These are phyloP conservation scores for Tanacetum coccineum DNA, from an alignment of 129 eudicot genomes.

Conservation along the genomic window DNA sequence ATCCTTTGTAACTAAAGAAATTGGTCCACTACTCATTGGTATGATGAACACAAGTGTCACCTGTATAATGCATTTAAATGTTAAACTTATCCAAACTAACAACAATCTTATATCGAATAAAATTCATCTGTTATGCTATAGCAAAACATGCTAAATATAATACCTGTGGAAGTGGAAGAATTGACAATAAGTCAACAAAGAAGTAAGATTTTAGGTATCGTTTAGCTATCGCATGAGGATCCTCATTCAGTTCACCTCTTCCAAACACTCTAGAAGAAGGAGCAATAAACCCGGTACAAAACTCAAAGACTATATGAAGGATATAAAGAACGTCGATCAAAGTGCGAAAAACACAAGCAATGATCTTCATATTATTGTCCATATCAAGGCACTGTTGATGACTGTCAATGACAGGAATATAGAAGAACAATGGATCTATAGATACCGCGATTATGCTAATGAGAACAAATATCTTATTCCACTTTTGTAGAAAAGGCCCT, in stretches of 20 bases:
- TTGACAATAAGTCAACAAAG: conserved; percentile 56
- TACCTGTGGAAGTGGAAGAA: conserved; percentile 96
- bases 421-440: conserved; percentile 78
- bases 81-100: background rate
- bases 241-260: conserved; percentile 64
- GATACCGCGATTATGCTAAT: conserved; percentile 61
- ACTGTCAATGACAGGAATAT: conserved; percentile 63
- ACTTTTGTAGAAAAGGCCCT: conserved; percentile 55
- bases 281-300: conserved; percentile 73
- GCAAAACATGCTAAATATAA: no score
- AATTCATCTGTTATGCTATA: no score
- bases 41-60: conserved; percentile 46
- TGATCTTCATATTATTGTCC: conserved; percentile 54
- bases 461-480: conserved; percentile 83
- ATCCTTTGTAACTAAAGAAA: conserved; percentile 55
- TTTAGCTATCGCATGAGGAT: conserved; percentile 61
- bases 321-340: conserved; percentile 57
- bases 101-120: background rate
- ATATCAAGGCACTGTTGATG: conserved; percentile 38
- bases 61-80: conserved; percentile 30
- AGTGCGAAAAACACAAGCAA: conserved; percentile 64
- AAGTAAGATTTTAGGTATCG: conserved; percentile 63
- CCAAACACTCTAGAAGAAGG: conserved; percentile 79
- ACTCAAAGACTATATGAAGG: conserved; percentile 64
- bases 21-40: conserved; percentile 28